Evolutionary conservation across 2,329 filamentous ascomycete species (phyloP).

Genomic region (Trichoderma gracile): DNA sequence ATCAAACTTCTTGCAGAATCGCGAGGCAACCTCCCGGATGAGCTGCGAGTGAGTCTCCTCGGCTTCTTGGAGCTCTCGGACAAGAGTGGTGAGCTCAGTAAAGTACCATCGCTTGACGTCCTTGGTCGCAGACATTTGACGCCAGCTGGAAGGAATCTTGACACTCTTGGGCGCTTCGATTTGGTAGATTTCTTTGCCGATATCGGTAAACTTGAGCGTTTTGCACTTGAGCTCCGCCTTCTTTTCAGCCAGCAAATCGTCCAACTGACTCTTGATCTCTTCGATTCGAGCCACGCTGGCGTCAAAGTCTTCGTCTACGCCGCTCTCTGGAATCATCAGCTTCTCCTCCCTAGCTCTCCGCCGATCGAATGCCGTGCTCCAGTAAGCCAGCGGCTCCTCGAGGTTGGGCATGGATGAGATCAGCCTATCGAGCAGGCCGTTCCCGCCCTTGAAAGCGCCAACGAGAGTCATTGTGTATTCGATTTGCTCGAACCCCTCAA

Average conservation of each 20-base stretch:
- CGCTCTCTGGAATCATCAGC: conserved; percentile 78
- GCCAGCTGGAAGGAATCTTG: conserved; percentile 87
- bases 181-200: conserved; percentile 97
- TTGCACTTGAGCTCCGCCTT: conserved; percentile 74
- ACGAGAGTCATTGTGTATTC: conserved; percentile 89
- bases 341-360: conserved; percentile 75
- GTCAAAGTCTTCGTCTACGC: conserved; percentile 92
- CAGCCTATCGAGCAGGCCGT: conserved; percentile 81
- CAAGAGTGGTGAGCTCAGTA: conserved; percentile 74
- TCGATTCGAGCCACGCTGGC: conserved; percentile 74
- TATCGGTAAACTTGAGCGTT: conserved; percentile 73
- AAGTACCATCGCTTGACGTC: conserved; percentile 95
- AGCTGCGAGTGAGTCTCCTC: conserved; percentile 93
- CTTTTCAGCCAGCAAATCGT: conserved; percentile 68
- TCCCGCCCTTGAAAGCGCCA: conserved; percentile 69
- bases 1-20: conserved; percentile 88
- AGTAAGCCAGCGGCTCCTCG: conserved; percentile 70
- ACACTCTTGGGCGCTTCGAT: conserved; percentile 82
- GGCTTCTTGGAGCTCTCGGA: conserved; percentile 86
- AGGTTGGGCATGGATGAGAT: conserved; percentile 86
- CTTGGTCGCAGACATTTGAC: conserved; percentile 93
- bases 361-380: conserved; percentile 91
- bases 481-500: conserved; percentile 97
- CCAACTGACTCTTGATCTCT: conserved; percentile 71
- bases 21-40: conserved; percentile 77